Percentiles rank a stretch among this genome's conserved stretches.
Evolutionary conservation across 805 yeast species (phyloP).

Genomic region (Yamadazyma tumulicola): DNA sequence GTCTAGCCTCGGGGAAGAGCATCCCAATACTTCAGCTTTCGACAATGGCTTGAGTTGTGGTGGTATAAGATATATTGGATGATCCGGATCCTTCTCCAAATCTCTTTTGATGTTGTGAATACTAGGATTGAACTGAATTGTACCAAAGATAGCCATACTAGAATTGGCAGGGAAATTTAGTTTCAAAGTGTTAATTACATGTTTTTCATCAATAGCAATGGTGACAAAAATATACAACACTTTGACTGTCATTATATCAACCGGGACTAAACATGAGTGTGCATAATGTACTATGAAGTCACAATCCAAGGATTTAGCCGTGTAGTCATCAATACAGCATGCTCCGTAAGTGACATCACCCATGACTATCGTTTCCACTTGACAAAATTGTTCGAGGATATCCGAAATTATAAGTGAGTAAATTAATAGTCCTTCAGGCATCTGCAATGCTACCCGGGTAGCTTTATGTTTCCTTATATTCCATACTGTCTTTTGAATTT

Average conservation of each 20-base stretch:
- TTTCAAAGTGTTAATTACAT: conserved; percentile 71
- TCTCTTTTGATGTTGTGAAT: conserved; percentile 72
- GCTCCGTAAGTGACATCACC: conserved; percentile 99
- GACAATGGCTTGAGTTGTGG: conserved; percentile 93
- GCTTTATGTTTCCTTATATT: conserved; percentile 74
- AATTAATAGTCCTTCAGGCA: conserved; percentile 94
- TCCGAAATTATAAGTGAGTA: conserved; percentile 89
- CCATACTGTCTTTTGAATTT: conserved; percentile 94
- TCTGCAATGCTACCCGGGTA: conserved; percentile 84
- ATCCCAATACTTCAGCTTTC: conserved; percentile 93
- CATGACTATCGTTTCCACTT: conserved; percentile 87
- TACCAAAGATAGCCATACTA: conserved; percentile 82
- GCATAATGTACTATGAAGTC: conserved; percentile 96
- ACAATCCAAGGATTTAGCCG: conserved; percentile 90
- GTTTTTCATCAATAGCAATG: conserved; percentile 80
- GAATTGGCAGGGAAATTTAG: conserved; percentile 64
- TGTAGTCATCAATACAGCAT: conserved; percentile 94
- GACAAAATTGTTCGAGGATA: conserved; percentile 86
- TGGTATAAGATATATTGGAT: conserved; percentile 61
- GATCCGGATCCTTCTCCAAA: conserved; percentile 46
- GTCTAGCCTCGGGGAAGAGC: conserved; percentile 84
- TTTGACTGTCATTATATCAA: conserved; percentile 85
- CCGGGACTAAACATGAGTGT: conserved; percentile 94
- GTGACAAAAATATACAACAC: conserved; percentile 95
- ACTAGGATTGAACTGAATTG: conserved; percentile 95